Conservation (phyloP, 768 basidiomycete genomes). For the Suillus hirtellus region DNA sequence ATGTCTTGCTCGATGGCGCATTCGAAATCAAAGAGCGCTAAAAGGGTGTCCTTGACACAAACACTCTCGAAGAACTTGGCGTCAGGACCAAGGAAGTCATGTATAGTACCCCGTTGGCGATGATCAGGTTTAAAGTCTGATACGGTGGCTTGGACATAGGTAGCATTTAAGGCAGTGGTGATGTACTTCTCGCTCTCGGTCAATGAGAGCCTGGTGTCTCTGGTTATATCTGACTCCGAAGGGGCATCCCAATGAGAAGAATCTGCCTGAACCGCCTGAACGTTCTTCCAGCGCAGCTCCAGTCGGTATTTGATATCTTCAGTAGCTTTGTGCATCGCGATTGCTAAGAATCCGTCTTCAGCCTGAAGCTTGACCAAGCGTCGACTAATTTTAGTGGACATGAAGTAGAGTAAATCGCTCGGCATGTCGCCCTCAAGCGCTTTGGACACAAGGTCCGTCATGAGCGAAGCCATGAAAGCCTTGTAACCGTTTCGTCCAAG, state of each 20-base stretch:
- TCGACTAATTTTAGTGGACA: constrained; percentile 29
- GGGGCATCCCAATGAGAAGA: constrained; percentile 27
- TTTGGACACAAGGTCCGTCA: constrained; percentile 27
- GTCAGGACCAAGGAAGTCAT: constrained; percentile 19
- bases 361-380: constrained; percentile 27
- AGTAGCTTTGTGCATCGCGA: constrained; percentile 34
- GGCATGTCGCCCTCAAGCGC: constrained; percentile 17
- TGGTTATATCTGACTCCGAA: constrained; percentile 28
- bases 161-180: constrained; percentile 14
- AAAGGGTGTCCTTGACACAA: constrained; percentile 12
- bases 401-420: constrained; percentile 30
- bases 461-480: constrained; percentile 45
- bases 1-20: constrained; percentile 30
- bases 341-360: constrained; percentile 19
- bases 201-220: constrained; percentile 38
- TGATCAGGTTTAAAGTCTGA: constrained; percentile 6
- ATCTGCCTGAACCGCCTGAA: constrained; percentile 25
- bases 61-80: constrained; percentile 18
- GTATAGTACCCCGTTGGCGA: constrained; percentile 16
- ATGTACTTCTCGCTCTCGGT: constrained; percentile 30
- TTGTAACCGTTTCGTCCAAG: constrained; percentile 39
- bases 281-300: constrained; percentile 36
- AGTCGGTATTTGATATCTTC: constrained; percentile 23
- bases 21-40: constrained; percentile 41
- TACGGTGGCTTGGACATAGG: constrained; percentile 9